Base-by-base conservation (phyloP, 2,329 filamentous ascomycete genomes). In the Davidsoniella virescens region DNA sequence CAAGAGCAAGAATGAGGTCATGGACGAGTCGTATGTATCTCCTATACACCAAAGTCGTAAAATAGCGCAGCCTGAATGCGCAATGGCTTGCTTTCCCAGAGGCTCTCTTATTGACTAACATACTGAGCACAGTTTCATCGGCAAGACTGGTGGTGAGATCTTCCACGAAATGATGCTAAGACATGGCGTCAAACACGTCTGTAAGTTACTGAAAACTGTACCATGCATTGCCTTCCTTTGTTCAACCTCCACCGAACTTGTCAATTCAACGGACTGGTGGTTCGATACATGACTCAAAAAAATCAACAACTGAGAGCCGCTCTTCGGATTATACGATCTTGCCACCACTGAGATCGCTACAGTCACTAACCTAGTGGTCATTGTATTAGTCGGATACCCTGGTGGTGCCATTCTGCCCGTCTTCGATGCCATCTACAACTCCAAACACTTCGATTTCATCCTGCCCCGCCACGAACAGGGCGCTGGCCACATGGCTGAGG, bases 81-180 rank as follows among this genome's bases (percentile, higher is more conserved):
- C n/a, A 45, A 25, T 25, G 18, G n/a, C 33, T 8, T 25, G 9
- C 10, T 20, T 4, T 20, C 20, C 20, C 20, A 20, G 20, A 3
- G 20, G 20, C 44, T n/a, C 5, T 8, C 20, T 9, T 10, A 17
- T 39, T 48, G 25, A 50, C 57, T 57, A 46, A 59, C 52, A 47
- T 25, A 5, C 20, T 53, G 20, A 55, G 48, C 52, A 50, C 57
- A 86, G 82, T 54, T 94, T 96, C 66, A 87, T 96, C 61, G 90
- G 90, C 56, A 90, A 88, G 74, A 94, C 80, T 46, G 90, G 92
- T 62, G 92, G 92, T 62, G 82, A 95, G 67, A 95, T 96, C 59
- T 94, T 96, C 67, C 88, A 96, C 66, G 90, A 96, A 69, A 96
- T 96, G 90, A 95, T 98, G 88, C 74, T 94, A 55, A 76, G 90